Evolutionary conservation across 352 stramenopile species (phyloP).

Genomic region (Elongisporangium anandrum): DNA sequence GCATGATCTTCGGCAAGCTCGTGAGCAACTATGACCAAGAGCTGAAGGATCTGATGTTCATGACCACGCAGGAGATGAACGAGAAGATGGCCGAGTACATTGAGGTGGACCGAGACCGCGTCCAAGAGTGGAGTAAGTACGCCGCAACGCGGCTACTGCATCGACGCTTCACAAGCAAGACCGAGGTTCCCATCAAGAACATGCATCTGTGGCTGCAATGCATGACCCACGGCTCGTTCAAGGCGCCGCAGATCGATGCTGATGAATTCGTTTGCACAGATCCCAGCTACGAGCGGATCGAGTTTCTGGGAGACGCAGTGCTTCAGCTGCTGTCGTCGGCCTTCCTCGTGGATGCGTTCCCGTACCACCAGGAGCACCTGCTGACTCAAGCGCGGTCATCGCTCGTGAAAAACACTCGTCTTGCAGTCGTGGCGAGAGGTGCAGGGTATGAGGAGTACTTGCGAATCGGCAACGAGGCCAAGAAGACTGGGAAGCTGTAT

Average conservation of each 20-base stretch:
- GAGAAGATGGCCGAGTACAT: constrained; percentile 38
- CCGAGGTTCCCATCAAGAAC: constrained; percentile 50
- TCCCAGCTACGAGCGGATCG: constrained; percentile 76
- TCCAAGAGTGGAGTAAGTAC: constrained; percentile 53
- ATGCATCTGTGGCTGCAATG: constrained; percentile 74
- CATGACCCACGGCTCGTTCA: constrained; percentile 77
- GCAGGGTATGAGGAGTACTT: constrained; percentile 71
- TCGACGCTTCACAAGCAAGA: constrained; percentile 41
- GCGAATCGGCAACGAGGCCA: constrained; percentile 57
- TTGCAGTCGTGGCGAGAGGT: constrained; percentile 52
- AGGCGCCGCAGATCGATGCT: constrained; percentile 59
- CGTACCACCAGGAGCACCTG: constrained; percentile 77
- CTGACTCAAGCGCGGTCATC: constrained; percentile 76
- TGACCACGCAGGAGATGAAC: constrained; percentile 53
- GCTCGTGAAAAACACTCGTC: constrained; percentile 80
- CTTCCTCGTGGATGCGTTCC: constrained; percentile 77
- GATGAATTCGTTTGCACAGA: constrained; percentile 69
- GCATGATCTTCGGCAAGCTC: constrained; percentile 54
- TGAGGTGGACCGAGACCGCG: constrained; percentile 40
- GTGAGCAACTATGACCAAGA: constrained; percentile 54
- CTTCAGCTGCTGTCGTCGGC: constrained; percentile 75
- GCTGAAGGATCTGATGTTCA: constrained; percentile 47
- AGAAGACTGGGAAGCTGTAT: constrained; percentile 59
- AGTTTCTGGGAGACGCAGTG: constrained; percentile 83
- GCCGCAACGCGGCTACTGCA: constrained; percentile 37